Base-by-base conservation (phyloP, 2,329 filamentous ascomycete genomes). In the Trichocomaceae sp. region DNA sequence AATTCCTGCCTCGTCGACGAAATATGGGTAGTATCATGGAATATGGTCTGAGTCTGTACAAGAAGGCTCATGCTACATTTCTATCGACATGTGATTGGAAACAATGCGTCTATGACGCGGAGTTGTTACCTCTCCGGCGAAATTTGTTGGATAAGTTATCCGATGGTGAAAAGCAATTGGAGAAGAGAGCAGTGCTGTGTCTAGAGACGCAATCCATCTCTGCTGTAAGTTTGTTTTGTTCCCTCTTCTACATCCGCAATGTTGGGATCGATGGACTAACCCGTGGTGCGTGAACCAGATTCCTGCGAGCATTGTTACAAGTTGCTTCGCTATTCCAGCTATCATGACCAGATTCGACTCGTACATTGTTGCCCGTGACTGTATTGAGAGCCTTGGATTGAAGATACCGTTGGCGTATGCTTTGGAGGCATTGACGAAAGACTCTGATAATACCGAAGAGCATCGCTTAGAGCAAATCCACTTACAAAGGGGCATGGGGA, bases 351-450 rank as follows among this genome's bases (percentile, higher is more conserved):
- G 90, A 9, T 73, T 96, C 6, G 91, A 99, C 60, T 85, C 86
- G 0, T 87, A 85, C 56, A 76, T 97, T 3, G 88, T 97, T 59
- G 83, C 86, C 0, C 69, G 87, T 0, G 92, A 99, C 59, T 87
- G 85, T 0, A 90, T 85, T 60, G 68, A 78, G 1, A 69, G 82
- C 17, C 71, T 96, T 0, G 79, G 79, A 2, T 75, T 97, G 0
- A 64, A 78, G 0, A 79, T 95, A 13, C 75, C 77, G 0, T 81
- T 88, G 0, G 77, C 80, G 1, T 75, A 95, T 26, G 91, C 91
- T 0, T 77, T 99, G 0, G 91, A 96, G 65, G 90, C 93, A 0
- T 76, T 96, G 55, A 99, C 93, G 0, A 96, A 99, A 65, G 89
- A 96, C 63, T 91, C 87, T 0, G 88, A 95, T 61, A 91, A 91